A percentile compares a stretch with the other conserved stretches of the same genome.
Evolutionary conservation across 129 eudicot genomes (phyloP).

Genomic region (Lactuca saligna): DNA sequence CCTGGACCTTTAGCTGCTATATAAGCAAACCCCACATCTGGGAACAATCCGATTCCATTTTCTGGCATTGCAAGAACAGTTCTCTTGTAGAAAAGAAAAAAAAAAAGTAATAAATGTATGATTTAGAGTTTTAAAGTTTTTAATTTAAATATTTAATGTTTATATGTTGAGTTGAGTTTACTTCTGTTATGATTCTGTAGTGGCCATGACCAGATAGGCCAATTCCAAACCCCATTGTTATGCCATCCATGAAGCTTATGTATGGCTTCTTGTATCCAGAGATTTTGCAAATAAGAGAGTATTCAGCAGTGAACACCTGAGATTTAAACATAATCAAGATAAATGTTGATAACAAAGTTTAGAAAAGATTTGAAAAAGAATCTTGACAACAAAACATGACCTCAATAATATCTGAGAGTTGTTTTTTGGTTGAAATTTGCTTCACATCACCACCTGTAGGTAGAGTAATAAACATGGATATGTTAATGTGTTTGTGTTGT

Average conservation of each 20-base stretch:
- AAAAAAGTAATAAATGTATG: background rate
- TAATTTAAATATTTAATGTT: background rate
- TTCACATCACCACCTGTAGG: slow-evolving; percentile 91
- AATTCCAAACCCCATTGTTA: slow-evolving; percentile 96
- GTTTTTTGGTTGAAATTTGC: slow-evolving; percentile 46
- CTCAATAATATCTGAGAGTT: slow-evolving; percentile 64
- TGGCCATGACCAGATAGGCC: slow-evolving; percentile 95
- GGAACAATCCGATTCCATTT: slow-evolving; percentile 84
- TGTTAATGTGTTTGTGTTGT: background rate
- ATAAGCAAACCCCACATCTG: slow-evolving; percentile 86
- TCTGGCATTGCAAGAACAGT: slow-evolving; percentile 96
- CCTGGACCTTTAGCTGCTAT: slow-evolving; percentile 84
- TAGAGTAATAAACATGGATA: slow-evolving; percentile 27
- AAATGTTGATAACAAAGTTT: background rate
- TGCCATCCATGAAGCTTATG: slow-evolving; percentile 89
- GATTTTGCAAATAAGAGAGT: slow-evolving; percentile 83
- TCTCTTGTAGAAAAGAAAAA: slow-evolving; percentile 39
- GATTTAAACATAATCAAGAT: slow-evolving; percentile 5
- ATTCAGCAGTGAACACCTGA: slow-evolving; percentile 83
- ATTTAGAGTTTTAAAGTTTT: background rate
- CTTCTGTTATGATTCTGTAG: slow-evolving; percentile 87
- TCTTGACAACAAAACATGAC: slow-evolving; percentile 32
- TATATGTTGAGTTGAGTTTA: slow-evolving; percentile 17
- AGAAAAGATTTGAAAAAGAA: background rate
- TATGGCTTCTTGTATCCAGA: slow-evolving; percentile 79